Conservation (phyloP, 441 rosid genomes). For the Daphne laureola region DNA sequence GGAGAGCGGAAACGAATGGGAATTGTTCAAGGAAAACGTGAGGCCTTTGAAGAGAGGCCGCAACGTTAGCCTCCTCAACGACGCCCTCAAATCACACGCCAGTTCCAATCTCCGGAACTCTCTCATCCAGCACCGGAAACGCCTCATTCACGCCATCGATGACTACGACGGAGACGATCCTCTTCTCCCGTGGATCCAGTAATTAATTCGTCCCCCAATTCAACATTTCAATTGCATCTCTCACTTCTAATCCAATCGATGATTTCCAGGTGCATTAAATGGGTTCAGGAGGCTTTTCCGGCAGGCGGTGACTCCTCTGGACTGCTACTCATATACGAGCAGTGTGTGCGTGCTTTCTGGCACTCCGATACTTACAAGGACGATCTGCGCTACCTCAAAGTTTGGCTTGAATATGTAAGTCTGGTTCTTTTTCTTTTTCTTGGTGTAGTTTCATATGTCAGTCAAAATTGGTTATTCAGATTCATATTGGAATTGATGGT, state of each 20-base stretch:
- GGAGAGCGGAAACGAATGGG: constrained; percentile 83
- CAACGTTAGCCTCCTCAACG: constrained; percentile 54
- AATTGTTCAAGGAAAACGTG: constrained; percentile 81
- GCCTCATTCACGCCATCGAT: constrained; percentile 38
- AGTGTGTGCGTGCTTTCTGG: constrained; percentile 86
- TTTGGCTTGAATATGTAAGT: constrained; percentile 92
- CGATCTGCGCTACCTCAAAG: constrained; percentile 89
- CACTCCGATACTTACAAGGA: constrained; percentile 66
- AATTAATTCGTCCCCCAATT: constrained; percentile 13
- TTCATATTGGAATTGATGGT: constrained; percentile 6
- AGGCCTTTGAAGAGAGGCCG: constrained; percentile 88
- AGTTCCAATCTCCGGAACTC: constrained; percentile 39
- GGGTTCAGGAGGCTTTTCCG: constrained; percentile 91
- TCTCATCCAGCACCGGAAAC: constrained; percentile 69
- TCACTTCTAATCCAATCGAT: background rate
- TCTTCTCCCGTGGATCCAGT: constrained; percentile 81
- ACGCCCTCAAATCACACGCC: constrained; percentile 63
- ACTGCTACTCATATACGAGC: constrained; percentile 69
- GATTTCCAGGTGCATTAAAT: constrained; percentile 66
- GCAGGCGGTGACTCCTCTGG: constrained; percentile 81
- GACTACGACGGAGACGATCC: constrained; percentile 79
- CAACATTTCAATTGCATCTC: background rate
- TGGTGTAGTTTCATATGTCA: background rate
- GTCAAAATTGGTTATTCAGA: background rate
- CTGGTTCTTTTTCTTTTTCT: constrained; percentile 2